A percentile compares a stretch with the other conserved stretches of the same genome.
These are phyloP conservation scores for Komagataella mondaviorum DNA, from an alignment of 805 yeast species.

Conservation along the genomic window DNA sequence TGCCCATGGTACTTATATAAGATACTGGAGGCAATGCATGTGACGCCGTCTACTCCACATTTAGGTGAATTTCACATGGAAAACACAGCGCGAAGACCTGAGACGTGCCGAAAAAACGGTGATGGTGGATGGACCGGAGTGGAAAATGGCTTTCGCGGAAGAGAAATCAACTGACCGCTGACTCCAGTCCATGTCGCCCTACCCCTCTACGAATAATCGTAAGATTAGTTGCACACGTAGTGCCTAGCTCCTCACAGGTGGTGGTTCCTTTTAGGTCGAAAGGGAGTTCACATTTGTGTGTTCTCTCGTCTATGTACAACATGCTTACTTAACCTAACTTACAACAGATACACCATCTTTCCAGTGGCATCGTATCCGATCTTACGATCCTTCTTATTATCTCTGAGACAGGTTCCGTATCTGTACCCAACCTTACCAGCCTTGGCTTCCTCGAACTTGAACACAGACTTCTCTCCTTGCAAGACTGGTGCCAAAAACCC, in stretches of 20 bases:
- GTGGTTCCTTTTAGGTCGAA: no score
- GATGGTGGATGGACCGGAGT: neutral
- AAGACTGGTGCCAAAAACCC: slow-evolving; percentile 41
- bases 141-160: neutral
- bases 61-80: neutral
- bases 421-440: slow-evolving; percentile 84
- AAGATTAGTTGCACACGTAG: neutral
- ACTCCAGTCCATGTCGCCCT: neutral
- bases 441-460: slow-evolving; percentile 64
- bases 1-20: neutral
- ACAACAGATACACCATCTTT: slow-evolving; percentile 25
- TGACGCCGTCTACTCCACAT: neutral
- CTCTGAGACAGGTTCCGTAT: slow-evolving; percentile 85
- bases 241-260: no score
- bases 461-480: slow-evolving; percentile 57
- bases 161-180: neutral
- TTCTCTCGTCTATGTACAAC: neutral
- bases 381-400: slow-evolving; percentile 73
- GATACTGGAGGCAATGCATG: neutral
- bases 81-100: neutral
- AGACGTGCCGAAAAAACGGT: neutral
- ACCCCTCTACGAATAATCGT: neutral
- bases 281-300: neutral
- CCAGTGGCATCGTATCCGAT: slow-evolving; percentile 62
- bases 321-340: slow-evolving; percentile 8